Conservation (phyloP, 768 basidiomycete genomes). For the Amanita pallidorosea region DNA sequence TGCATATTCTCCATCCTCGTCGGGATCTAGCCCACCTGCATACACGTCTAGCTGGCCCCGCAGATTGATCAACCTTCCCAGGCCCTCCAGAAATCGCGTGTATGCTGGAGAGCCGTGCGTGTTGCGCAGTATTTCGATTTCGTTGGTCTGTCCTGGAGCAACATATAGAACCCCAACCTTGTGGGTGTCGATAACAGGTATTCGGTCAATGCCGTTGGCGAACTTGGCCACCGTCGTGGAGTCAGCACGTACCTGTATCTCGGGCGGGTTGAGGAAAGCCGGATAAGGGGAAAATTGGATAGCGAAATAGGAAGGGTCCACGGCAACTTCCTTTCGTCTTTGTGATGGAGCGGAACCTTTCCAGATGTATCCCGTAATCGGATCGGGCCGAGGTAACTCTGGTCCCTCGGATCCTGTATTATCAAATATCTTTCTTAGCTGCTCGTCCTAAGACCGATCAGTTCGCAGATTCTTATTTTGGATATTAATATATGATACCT, state of each 20-base stretch:
- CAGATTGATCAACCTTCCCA: slow-evolving; percentile 81
- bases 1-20: slow-evolving; percentile 91
- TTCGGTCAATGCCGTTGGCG: slow-evolving; percentile 62
- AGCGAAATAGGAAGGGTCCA: slow-evolving; percentile 80
- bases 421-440: slow-evolving; percentile 16
- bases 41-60: slow-evolving; percentile 89
- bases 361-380: slow-evolving; percentile 85
- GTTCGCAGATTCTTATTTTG: neutral
- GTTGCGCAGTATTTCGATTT: slow-evolving; percentile 81
- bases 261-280: slow-evolving; percentile 27
- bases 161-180: slow-evolving; percentile 96
- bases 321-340: slow-evolving; percentile 71
- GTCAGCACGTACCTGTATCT: slow-evolving; percentile 37
- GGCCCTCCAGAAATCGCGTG: slow-evolving; percentile 82
- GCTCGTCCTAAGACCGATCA: slow-evolving; percentile 13
- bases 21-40: slow-evolving; percentile 83
- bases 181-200: slow-evolving; percentile 94
- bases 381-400: slow-evolving; percentile 40
- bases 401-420: slow-evolving; percentile 9
- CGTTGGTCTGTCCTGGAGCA: slow-evolving; percentile 79
- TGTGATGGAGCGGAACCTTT: slow-evolving; percentile 80
- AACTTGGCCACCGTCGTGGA: slow-evolving; percentile 45
- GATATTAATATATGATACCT: slow-evolving; percentile 9
- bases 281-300: slow-evolving; percentile 74
- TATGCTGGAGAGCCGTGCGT: slow-evolving; percentile 91